Percentiles rank a stretch among this genome's conserved stretches.
These are phyloP conservation scores for Scutellaria minor DNA, from an alignment of 257 asterid species.

Conservation along the genomic window DNA sequence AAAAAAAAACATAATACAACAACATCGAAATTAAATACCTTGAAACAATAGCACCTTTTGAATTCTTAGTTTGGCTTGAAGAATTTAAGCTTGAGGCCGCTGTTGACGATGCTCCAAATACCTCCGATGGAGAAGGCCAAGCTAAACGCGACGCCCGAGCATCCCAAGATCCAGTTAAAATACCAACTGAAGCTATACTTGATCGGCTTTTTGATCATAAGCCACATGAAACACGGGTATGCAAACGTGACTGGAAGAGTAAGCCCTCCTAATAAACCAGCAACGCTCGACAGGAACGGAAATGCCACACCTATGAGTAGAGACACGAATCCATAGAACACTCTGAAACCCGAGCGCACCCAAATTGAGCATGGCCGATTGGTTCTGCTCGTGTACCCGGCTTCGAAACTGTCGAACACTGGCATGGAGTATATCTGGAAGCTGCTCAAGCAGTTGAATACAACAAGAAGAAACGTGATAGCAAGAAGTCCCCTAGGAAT, in stretches of 20 bases:
- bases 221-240: slow-evolving; percentile 99
- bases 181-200: slow-evolving; percentile 91
- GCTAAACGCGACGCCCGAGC: slow-evolving; percentile 93
- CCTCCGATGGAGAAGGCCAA: slow-evolving; percentile 95
- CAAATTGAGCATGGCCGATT: slow-evolving; percentile 93
- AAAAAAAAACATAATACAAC: slow-evolving; percentile 1
- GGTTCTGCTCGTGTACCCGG: slow-evolving; percentile 87
- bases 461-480: slow-evolving; percentile 84
- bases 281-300: slow-evolving; percentile 93
- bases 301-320: slow-evolving; percentile 92
- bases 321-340: slow-evolving; percentile 78
- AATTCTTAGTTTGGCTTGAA: slow-evolving; percentile 68
- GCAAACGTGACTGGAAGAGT: slow-evolving; percentile 99
- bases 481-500: slow-evolving; percentile 84
- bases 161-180: slow-evolving; percentile 82
- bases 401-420: slow-evolving; percentile 93
- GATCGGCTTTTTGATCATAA: slow-evolving; percentile 75
- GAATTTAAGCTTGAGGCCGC: slow-evolving; percentile 83
- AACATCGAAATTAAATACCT: background rate
- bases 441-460: slow-evolving; percentile 98
- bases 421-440: slow-evolving; percentile 99
- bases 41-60: background rate
- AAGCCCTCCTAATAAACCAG: slow-evolving; percentile 91
- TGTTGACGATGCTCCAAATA: slow-evolving; percentile 94
- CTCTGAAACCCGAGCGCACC: slow-evolving; percentile 96